Percentiles rank a stretch among this genome's conserved stretches.
Evolutionary conservation across 441 rosid species (phyloP).

Genomic region (Jatropha podagrica): DNA sequence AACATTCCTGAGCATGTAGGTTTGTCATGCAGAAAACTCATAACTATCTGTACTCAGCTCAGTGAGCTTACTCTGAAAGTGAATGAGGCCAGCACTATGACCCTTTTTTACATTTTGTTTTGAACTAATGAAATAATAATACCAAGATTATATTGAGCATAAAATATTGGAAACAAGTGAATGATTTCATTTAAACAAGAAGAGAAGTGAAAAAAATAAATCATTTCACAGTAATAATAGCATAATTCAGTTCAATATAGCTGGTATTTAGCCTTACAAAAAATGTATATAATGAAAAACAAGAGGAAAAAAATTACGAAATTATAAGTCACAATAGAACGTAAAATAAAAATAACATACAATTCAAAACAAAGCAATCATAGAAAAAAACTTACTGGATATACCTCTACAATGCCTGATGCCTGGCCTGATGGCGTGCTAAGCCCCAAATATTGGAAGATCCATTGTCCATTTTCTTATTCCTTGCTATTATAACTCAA

Average conservation of each 20-base stretch:
- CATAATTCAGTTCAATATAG: neutral
- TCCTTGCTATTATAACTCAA: conserved; percentile 20
- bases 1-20: neutral
- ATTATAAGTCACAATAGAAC: too few relatives aligned
- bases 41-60: neutral
- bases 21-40: neutral
- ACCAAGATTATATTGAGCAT: neutral
- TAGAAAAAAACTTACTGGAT: neutral
- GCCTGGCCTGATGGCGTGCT: neutral
- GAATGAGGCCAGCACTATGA: neutral
- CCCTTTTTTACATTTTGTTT: neutral
- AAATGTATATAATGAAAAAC: neutral
- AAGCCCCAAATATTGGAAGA: conserved; percentile 5
- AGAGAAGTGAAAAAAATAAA: neutral
- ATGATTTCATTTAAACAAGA: neutral
- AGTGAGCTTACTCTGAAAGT: too few relatives aligned
- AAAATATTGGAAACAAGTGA: neutral
- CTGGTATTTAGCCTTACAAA: neutral
- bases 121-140: neutral
- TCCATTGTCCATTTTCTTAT: neutral
- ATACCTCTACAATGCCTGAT: neutral
- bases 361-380: neutral
- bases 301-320: neutral
- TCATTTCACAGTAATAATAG: neutral
- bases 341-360: too few relatives aligned